These are phyloP conservation scores for Coemansia asiatica DNA, from an alignment of 192 early-diverging fungal genomes.

Conservation along the genomic window DNA sequence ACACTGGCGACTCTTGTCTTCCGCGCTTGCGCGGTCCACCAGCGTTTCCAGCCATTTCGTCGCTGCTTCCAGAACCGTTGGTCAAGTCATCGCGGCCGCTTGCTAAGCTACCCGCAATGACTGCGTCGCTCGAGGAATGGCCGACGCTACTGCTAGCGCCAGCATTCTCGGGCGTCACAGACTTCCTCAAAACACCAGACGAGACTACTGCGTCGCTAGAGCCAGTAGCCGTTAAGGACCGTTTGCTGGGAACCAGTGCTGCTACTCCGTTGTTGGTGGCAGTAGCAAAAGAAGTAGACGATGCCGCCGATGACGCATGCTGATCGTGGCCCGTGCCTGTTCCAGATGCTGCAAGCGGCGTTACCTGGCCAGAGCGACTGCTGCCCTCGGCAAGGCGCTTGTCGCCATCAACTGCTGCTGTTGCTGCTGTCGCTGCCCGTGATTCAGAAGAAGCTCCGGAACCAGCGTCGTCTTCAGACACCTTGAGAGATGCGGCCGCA, in stretches of 20 bases:
- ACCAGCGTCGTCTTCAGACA: conserved; percentile 5
- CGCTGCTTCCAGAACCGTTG: conserved; percentile 12
- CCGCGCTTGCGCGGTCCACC: conserved; percentile 44
- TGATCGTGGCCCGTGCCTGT: not conserved
- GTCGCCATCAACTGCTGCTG: conserved; percentile 4
- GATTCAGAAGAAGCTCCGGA: conserved; percentile 14
- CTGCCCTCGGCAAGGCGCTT: not conserved
- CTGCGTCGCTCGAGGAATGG: not conserved
- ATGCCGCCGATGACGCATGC: not conserved
- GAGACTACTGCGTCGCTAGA: conserved; percentile 16
- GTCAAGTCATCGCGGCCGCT: conserved; percentile 3
- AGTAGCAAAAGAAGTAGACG: conserved; percentile 8
- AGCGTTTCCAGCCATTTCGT: not conserved
- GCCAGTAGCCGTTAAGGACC: conserved; percentile 26
- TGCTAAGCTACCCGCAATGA: not conserved
- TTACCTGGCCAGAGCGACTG: not conserved
- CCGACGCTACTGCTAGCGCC: conserved; percentile 2
- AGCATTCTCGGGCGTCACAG: conserved; percentile 5
- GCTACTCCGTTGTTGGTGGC: conserved; percentile 9
- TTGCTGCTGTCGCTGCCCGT: conserved; percentile 5
- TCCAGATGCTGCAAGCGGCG: not conserved
- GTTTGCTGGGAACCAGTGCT: conserved; percentile 49
- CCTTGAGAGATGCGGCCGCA: conserved; percentile 6
- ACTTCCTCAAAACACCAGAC: not conserved
- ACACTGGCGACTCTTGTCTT: conserved; percentile 29